Base-by-base conservation (phyloP, 2,329 filamentous ascomycete species). In the Cladosporium sphaerospermum region DNA sequence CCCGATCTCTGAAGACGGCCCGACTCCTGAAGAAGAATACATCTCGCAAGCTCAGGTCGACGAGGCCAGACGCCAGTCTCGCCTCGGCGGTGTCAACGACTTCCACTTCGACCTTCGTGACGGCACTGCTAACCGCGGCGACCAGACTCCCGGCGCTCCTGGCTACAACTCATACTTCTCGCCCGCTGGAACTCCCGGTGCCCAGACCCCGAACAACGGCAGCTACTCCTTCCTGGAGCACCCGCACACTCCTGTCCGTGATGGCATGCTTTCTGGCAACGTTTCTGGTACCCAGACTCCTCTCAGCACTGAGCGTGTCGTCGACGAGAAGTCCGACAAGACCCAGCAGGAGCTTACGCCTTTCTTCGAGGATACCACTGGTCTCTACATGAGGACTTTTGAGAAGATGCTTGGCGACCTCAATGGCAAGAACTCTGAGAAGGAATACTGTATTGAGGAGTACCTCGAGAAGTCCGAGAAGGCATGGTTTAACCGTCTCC, bases 401-500 rank as follows among this genome's bases (percentile, higher is more conserved):
- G 78, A 80, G 54, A 75, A 77, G 64, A 79, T 75, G 61, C 73
- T 85, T 1, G 76, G 80, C 32, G 66, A 68, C 2, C 70, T 86
- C 13, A 78, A 71, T 43, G 80, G 78, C 8, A 73, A 75, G 56
- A 83, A 78, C 55, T 84, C 81, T 0, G 76, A 80, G 55, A 75
- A 70, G 1, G 72, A 78, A 32, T 70, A 85, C 8, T 86, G 83
- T 62, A 84, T 86, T 53, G 83, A 86, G 59, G 76, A 82, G 39
- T 86, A 80, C 63, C 70, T 86, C 10, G 76, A 79, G 56, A 81
- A 81, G 62, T 82, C 80, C 19, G 82, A 86, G 66, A 85, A 84
- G 71, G 76, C 82, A 57, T 86, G 83, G 83, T 86, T 83, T 61
- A 72, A 75, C 52, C 71, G 75, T 32, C 79, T 82, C 63, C 73